phyloP scores from a whole-genome alignment of 305 asterid genomes.

The Ilex paraguariensis region DNA sequence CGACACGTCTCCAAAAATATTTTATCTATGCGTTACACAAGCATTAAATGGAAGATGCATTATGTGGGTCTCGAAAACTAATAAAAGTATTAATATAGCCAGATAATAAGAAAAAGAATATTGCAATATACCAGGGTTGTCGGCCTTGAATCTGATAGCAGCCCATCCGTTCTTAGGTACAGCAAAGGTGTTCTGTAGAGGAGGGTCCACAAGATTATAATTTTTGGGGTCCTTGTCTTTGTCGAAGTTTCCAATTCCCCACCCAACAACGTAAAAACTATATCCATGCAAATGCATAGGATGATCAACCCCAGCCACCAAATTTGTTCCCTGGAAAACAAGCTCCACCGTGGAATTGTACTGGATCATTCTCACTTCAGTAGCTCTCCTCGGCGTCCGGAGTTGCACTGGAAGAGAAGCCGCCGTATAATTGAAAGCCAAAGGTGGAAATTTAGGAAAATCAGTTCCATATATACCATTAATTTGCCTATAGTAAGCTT shows the following conservation, averaged over 20 bases:
- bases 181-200: constrained; percentile 38
- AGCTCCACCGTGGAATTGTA: constrained; percentile 50
- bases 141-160: constrained; percentile 50
- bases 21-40: too few species aligned
- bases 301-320: constrained; percentile 38
- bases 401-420: not conserved
- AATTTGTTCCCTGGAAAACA: constrained; percentile 53
- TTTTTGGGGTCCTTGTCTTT: constrained; percentile 41
- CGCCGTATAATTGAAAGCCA: too few species aligned
- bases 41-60: too few species aligned
- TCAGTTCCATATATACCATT: too few species aligned
- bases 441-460: too few species aligned
- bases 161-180: constrained; percentile 65
- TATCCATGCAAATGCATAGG: constrained; percentile 74
- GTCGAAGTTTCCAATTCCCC: constrained; percentile 62
- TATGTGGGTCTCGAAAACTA: not conserved
- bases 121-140: constrained; percentile 35
- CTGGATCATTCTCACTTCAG: constrained; percentile 17
- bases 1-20: not conserved
- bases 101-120: not conserved
- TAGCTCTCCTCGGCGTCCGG: constrained; percentile 21
- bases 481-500: too few species aligned
- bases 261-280: constrained; percentile 55
- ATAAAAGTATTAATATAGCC: not conserved
- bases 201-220: constrained; percentile 61